phyloP scores from a whole-genome alignment of 441 rosid genomes.

The Gossypium davidsonii region DNA sequence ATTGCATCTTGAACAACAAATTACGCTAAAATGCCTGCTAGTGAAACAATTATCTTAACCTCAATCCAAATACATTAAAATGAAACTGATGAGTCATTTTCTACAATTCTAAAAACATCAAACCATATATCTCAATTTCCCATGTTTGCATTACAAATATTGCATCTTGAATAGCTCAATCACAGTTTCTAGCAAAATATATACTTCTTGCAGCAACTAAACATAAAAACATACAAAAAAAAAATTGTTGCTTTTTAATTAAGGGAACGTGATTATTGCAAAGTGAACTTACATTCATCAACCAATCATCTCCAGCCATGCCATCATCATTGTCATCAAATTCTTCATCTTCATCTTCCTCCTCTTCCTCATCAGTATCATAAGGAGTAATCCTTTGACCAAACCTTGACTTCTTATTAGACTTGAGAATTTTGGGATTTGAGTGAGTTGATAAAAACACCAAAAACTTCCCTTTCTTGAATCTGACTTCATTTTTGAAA shows the following conservation, averaged over 20 bases:
- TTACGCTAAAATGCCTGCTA: background rate
- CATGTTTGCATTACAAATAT: background rate
- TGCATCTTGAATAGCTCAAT: background rate
- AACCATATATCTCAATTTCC: background rate
- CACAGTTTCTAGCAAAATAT: background rate
- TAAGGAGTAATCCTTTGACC: conserved; percentile 48
- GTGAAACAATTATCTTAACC: background rate
- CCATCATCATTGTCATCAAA: conserved; percentile 27
- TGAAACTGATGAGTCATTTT: background rate
- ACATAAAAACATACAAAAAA: background rate
- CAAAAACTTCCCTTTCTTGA: conserved; percentile 25
- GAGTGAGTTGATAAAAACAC: conserved; percentile 58
- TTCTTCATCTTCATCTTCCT: conserved; percentile 12
- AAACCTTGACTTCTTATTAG: conserved; percentile 55
- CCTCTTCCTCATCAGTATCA: conserved; percentile 38
- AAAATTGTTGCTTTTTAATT: background rate
- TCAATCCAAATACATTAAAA: background rate
- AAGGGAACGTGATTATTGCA: background rate
- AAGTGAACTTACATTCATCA: conserved; percentile 42
- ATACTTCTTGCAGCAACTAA: background rate
- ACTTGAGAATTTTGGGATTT: conserved; percentile 67
- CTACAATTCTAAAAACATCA: background rate
- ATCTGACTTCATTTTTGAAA: background rate
- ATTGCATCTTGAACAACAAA: conserved; percentile 7
- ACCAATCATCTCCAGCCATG: conserved; percentile 36